phyloP scores from a whole-genome alignment of 768 basidiomycete species.

The Amanita pallidorosea region DNA sequence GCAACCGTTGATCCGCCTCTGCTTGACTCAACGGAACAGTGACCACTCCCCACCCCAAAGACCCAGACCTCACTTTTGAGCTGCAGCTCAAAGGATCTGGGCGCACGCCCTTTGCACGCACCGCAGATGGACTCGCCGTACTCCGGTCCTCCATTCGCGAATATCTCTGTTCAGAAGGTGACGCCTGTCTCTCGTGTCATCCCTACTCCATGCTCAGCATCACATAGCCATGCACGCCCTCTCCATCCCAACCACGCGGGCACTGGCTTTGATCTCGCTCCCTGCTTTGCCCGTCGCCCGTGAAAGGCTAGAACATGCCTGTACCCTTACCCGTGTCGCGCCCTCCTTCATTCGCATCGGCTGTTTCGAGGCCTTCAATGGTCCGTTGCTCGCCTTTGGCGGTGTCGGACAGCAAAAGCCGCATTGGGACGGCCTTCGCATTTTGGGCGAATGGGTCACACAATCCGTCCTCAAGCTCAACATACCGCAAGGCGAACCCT shows the following conservation, averaged over 20 bases:
- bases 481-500: slow-evolving; percentile 40
- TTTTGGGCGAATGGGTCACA: slow-evolving; percentile 68
- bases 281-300: slow-evolving; percentile 66
- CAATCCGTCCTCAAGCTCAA: slow-evolving; percentile 44
- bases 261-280: slow-evolving; percentile 69
- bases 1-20: not conserved
- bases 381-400: slow-evolving; percentile 53
- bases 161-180: slow-evolving; percentile 87
- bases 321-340: slow-evolving; percentile 70
- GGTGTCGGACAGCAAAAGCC: slow-evolving; percentile 70
- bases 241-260: slow-evolving; percentile 78
- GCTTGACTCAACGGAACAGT: slow-evolving; percentile 28
- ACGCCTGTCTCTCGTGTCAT: slow-evolving; percentile 6
- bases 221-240: slow-evolving; percentile 51
- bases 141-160: slow-evolving; percentile 92
- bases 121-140: slow-evolving; percentile 91
- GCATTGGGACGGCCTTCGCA: slow-evolving; percentile 63
- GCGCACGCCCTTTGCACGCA: slow-evolving; percentile 86
- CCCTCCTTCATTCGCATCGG: slow-evolving; percentile 91
- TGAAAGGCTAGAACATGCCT: slow-evolving; percentile 63
- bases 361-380: slow-evolving; percentile 78
- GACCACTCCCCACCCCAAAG: slow-evolving; percentile 61
- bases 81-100: slow-evolving; percentile 94
- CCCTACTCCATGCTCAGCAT: not conserved
- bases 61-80: slow-evolving; percentile 54